These are phyloP conservation scores for Pseudocercospora crystallina DNA, from an alignment of 2,329 filamentous ascomycete species.

Conservation along the genomic window DNA sequence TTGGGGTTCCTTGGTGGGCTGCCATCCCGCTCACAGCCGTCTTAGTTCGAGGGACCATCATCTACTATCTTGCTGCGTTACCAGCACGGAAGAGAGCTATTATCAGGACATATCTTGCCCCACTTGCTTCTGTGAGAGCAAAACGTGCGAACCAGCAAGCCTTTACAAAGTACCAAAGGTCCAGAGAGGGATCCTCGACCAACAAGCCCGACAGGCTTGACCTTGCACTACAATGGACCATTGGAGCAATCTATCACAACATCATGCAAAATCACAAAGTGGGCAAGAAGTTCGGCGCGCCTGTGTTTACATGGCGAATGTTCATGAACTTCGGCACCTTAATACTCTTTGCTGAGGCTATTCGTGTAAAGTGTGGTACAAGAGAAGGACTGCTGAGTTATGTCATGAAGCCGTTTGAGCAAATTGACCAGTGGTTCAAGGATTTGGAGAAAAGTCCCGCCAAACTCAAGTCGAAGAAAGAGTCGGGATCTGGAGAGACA, in stretches of 20 bases:
- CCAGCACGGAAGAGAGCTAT: constrained; percentile 23
- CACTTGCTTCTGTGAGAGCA: constrained; percentile 12
- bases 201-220: neutral
- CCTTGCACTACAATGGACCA: neutral
- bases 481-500: neutral
- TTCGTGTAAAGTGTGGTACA: constrained; percentile 29
- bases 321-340: constrained; percentile 27
- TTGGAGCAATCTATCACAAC: neutral
- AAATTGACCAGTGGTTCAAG: neutral
- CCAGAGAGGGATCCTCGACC: neutral
- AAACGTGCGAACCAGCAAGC: neutral
- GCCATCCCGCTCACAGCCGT: constrained; percentile 32
- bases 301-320: constrained; percentile 5
- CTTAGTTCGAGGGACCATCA: constrained; percentile 29
- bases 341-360: constrained; percentile 29
- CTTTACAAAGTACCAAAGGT: neutral
- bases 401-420: constrained; percentile 18
- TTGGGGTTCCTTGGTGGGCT: constrained; percentile 35
- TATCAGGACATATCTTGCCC: constrained; percentile 20
- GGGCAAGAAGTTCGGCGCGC: constrained; percentile 20
- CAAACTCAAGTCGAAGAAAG: neutral
- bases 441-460: neutral
- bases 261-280: constrained; percentile 6
- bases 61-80: constrained; percentile 26
- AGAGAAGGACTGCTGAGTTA: constrained; percentile 29